A percentile compares a stretch with the other conserved stretches of the same genome.
Evolutionary conservation across 2,329 filamentous ascomycete species (phyloP).

Genomic region (Emmonsia crescens): DNA sequence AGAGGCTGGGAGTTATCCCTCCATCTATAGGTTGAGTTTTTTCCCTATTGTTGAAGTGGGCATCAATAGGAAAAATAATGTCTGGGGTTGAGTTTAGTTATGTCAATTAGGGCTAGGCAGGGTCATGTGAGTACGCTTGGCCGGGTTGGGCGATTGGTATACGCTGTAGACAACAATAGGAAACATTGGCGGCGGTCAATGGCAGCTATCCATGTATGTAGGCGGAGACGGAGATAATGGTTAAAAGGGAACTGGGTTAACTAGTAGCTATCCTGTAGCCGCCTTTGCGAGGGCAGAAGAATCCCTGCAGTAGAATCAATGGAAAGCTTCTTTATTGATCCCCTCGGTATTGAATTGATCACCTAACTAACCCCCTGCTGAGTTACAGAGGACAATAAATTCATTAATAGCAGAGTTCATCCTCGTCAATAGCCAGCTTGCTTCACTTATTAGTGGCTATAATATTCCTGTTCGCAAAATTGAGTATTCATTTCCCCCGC

Average conservation of each 20-base stretch:
- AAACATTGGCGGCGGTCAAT: neutral
- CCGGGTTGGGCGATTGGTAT: neutral
- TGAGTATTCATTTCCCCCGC: neutral
- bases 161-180: neutral
- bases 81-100: no score
- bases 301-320: neutral
- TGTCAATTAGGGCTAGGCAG: neutral
- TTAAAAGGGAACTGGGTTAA: neutral
- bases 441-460: neutral
- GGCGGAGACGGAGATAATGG: neutral
- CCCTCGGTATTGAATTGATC: neutral
- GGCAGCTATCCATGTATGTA: no score
- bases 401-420: neutral
- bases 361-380: no score
- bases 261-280: neutral
- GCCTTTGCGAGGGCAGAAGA: no score
- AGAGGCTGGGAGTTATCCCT: no score
- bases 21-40: no score
- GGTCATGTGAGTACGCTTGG: slow-evolving; percentile 1
- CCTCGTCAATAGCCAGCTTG: neutral
- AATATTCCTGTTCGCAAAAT: neutral
- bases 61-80: slow-evolving; percentile 4
- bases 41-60: neutral
- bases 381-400: neutral
- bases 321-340: neutral